Evolutionary conservation across 2,329 filamentous ascomycete species (phyloP).

Genomic region (Claviceps sorghi): DNA sequence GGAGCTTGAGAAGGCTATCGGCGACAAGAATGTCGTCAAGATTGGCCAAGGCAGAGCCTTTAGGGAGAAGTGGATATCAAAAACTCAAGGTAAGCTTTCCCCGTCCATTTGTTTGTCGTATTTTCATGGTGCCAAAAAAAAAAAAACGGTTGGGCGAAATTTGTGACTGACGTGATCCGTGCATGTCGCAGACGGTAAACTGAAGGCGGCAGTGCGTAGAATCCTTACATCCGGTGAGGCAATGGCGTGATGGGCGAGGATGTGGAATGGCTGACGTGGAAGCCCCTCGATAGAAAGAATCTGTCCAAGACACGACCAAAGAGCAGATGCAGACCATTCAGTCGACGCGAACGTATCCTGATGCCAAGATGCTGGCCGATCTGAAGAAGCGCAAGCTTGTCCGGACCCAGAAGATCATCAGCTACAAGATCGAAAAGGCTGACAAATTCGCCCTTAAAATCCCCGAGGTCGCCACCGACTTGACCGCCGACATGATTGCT

Average conservation of each 20-base stretch:
- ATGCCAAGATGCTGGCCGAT: constrained; percentile 64
- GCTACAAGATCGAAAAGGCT: constrained; percentile 73
- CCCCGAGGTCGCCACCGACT: constrained; percentile 82
- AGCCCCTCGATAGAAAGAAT: constrained; percentile 35
- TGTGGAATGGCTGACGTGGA: not conserved
- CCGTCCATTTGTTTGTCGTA: not conserved
- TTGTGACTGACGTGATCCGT: constrained; percentile 1
- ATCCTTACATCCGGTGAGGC: not conserved
- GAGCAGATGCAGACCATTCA: constrained; percentile 62
- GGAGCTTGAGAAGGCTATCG: constrained; percentile 55
- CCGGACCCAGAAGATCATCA: constrained; percentile 67
- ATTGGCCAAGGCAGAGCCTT: constrained; percentile 93
- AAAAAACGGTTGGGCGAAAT: not conserved
- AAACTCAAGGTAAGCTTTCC: constrained; percentile 36
- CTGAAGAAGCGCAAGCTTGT: constrained; percentile 88
- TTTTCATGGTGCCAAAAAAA: not conserved
- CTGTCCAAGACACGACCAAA: constrained; percentile 66
- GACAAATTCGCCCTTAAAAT: constrained; percentile 80
- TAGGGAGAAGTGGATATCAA: constrained; percentile 59
- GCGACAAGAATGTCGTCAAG: constrained; percentile 60
- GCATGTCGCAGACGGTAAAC: constrained; percentile 5
- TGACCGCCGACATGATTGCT: constrained; percentile 84
- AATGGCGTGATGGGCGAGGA: too few species aligned
- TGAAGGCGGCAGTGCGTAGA: constrained; percentile 6
- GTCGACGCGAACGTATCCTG: constrained; percentile 48